Evolutionary conservation across 306 rosid genomes (phyloP), one percentile per base, ranked within the genome.

Genomic region (Malus sylvestris): DNA sequence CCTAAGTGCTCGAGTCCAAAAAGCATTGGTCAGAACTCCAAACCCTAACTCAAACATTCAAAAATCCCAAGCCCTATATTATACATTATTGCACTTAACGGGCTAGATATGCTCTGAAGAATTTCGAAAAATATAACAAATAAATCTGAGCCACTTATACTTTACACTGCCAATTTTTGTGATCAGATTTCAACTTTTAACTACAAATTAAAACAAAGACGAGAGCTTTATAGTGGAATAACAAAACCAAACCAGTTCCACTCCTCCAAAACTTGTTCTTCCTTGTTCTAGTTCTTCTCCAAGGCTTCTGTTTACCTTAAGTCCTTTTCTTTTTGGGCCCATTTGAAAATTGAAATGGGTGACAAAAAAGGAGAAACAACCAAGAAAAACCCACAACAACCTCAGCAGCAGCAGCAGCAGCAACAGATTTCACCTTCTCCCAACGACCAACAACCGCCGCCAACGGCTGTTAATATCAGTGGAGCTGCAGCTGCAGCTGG

Each of bases 341-440:
- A 72, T 80, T 77, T 75, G 42, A 38, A 8, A 38, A 38, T 38
- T 38, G 67, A 76, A 60, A 90, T 87, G 96, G 88, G 82, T 52
- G 97, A 95, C 76, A 89, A 85, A 80, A 89, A 90, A 55, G 92
- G 89, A 69, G 96, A 92, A 33, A 79, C 89, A 53, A 22, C 82
- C 78, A 93, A 88, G 86, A 88, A 88, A 64, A 88, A 78, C 16
- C 86, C 72, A 27, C 81, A 66, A 6, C 66, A 44, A 14, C 83
- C 27, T 10, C 83, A 79, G 1, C 82, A 81, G 14, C 85, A 78
- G 13, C 85, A 78, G 13, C 86, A 53, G 46, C 27, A 27, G 27
- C 87, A 87, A 52, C 91, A 84, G 44, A 84, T 87, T 78, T 86
- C 94, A 49, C 45, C 81, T 71, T 89, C 98, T 62, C 89, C 97